Conservation (phyloP, 768 basidiomycete species). For the Mycena venus region DNA sequence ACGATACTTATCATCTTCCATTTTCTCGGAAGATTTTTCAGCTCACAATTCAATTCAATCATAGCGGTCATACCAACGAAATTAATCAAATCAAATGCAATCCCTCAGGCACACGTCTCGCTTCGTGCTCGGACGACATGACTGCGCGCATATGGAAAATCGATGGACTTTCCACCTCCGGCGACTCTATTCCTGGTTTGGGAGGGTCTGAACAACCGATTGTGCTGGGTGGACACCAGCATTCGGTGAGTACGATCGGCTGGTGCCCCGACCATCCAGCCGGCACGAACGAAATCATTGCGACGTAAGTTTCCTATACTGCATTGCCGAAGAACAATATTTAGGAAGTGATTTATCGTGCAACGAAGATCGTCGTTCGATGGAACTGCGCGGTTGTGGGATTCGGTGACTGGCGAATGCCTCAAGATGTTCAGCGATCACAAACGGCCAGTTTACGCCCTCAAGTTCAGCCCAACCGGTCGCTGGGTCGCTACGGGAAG, state of each 20-base stretch:
- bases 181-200: slow-evolving; percentile 59
- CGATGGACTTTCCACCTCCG: slow-evolving; percentile 50
- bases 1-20: not conserved
- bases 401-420: slow-evolving; percentile 82
- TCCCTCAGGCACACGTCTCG: slow-evolving; percentile 72
- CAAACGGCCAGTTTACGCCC: slow-evolving; percentile 76
- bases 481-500: slow-evolving; percentile 81
- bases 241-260: slow-evolving; percentile 73
- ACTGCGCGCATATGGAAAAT: slow-evolving; percentile 85
- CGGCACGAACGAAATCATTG: slow-evolving; percentile 71
- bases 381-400: slow-evolving; percentile 85
- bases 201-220: slow-evolving; percentile 51
- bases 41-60: slow-evolving; percentile 24
- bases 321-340: not conserved
- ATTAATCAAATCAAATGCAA: slow-evolving; percentile 85
- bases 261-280: slow-evolving; percentile 74
- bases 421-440: slow-evolving; percentile 80
- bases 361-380: slow-evolving; percentile 81
- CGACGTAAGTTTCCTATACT: slow-evolving; percentile 68
- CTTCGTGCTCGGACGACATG: slow-evolving; percentile 86
- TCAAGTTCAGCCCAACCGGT: slow-evolving; percentile 84
- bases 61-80: slow-evolving; percentile 81
- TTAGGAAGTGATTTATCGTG: slow-evolving; percentile 6
- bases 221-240: slow-evolving; percentile 73
- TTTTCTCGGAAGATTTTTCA: slow-evolving; percentile 1